These are phyloP conservation scores for Clathrospora elynae DNA, from an alignment of 2,329 filamentous ascomycete species.

Conservation along the genomic window DNA sequence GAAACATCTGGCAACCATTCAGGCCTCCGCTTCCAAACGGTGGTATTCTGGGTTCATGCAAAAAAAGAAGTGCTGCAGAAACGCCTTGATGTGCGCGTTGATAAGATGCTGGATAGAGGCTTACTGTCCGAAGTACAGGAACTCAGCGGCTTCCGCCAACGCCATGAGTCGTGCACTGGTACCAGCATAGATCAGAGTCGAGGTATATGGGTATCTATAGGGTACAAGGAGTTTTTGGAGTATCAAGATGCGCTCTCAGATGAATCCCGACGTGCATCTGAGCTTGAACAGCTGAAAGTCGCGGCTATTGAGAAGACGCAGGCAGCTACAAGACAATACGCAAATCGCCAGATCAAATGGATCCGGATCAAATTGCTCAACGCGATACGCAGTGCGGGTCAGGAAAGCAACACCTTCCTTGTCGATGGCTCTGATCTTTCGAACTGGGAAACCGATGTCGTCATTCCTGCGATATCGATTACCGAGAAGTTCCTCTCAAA, in stretches of 20 bases:
- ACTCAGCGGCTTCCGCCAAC: constrained; percentile 57
- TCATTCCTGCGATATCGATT: constrained; percentile 66
- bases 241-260: constrained; percentile 59
- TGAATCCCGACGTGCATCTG: constrained; percentile 36
- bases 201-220: constrained; percentile 96
- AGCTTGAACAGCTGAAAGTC: constrained; percentile 61
- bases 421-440: constrained; percentile 76
- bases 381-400: constrained; percentile 62
- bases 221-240: constrained; percentile 85
- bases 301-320: constrained; percentile 76
- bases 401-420: constrained; percentile 69
- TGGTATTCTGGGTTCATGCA: constrained; percentile 88
- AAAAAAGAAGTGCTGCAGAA: constrained; percentile 65
- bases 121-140: constrained; percentile 66
- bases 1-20: constrained; percentile 1
- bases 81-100: constrained; percentile 77
- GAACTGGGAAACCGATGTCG: constrained; percentile 67
- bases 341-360: constrained; percentile 83
- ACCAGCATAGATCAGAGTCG: constrained; percentile 70
- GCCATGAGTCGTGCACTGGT: constrained; percentile 54
- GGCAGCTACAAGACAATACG: constrained; percentile 83
- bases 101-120: constrained; percentile 77
- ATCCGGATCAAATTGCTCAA: constrained; percentile 81
- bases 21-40: constrained; percentile 59
- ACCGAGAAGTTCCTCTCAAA: constrained; percentile 65